These are phyloP conservation scores for Solanum virginianum DNA, from an alignment of 257 asterid genomes.

Conservation along the genomic window DNA sequence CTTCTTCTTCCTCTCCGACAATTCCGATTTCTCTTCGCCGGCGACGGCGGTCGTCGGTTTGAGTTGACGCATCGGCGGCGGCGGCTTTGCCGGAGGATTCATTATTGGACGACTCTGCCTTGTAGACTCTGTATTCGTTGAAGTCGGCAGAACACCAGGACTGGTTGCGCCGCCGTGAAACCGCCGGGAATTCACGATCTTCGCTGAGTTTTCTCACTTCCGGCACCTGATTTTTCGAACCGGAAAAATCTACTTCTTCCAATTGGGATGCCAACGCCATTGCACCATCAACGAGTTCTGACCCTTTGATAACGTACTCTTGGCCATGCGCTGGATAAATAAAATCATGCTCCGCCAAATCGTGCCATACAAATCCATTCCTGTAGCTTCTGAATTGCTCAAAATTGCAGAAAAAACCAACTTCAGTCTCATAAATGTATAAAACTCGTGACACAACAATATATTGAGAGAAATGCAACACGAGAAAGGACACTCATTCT, in stretches of 20 bases:
- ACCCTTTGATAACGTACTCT: conserved; percentile 88
- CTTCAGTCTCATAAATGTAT: background rate
- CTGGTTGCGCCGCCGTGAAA: conserved; percentile 53
- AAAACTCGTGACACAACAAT: background rate
- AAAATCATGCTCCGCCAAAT: conserved; percentile 68
- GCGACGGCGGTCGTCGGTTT: conserved; percentile 56
- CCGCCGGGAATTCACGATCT: background rate
- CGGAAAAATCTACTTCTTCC: conserved; percentile 1
- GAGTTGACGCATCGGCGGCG: conserved; percentile 65
- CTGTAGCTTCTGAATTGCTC: conserved; percentile 50
- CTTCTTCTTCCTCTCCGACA: conserved; percentile 13
- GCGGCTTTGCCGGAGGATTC: conserved; percentile 29
- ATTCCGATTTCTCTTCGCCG: conserved; percentile 26
- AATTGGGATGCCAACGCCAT: conserved; percentile 15
- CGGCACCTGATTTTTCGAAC: conserved; percentile 2
- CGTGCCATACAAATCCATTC: conserved; percentile 89
- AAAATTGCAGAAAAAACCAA: background rate
- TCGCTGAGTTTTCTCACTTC: background rate
- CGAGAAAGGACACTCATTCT: background rate
- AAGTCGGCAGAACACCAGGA: conserved; percentile 72
- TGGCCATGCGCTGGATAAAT: conserved; percentile 68
- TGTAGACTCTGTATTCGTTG: conserved; percentile 68
- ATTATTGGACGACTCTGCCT: conserved; percentile 16
- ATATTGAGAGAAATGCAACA: too few relatives aligned
- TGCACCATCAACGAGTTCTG: conserved; percentile 34